Conservation (phyloP, 768 basidiomycete genomes). For the Pholiota conissans region DNA sequence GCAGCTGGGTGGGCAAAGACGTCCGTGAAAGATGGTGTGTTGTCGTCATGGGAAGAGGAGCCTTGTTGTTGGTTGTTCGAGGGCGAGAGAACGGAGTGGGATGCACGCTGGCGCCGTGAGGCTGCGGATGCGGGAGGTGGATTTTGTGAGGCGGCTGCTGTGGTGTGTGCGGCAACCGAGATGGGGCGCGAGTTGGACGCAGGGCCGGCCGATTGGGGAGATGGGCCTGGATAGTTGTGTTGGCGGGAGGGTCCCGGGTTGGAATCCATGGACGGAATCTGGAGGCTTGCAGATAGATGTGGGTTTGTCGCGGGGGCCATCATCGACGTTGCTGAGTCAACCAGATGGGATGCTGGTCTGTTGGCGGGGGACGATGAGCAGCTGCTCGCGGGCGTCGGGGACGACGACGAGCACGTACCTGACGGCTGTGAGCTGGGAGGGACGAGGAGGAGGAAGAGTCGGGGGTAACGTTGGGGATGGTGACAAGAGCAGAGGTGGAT, state of each 20-base stretch:
- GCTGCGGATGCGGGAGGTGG: slow-evolving; percentile 13
- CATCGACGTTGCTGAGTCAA: slow-evolving; percentile 19
- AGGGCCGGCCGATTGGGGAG: slow-evolving; percentile 15
- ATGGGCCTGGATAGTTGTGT: slow-evolving; percentile 13
- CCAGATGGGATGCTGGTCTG: slow-evolving; percentile 6
- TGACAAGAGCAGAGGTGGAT: slow-evolving; percentile 9
- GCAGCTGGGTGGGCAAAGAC: slow-evolving; percentile 86
- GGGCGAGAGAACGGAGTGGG: slow-evolving; percentile 66
- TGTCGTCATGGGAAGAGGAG: slow-evolving; percentile 32
- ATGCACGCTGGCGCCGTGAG: slow-evolving; percentile 60
- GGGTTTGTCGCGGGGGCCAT: slow-evolving; percentile 17
- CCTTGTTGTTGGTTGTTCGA: slow-evolving; percentile 29
- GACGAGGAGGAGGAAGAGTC: slow-evolving; percentile 7
- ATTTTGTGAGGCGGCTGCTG: slow-evolving; percentile 7
- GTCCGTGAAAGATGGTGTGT: slow-evolving; percentile 48
- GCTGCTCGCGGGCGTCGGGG: background rate
- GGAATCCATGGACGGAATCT: slow-evolving; percentile 23
- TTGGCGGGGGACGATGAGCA: background rate
- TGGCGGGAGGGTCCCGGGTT: slow-evolving; percentile 18
- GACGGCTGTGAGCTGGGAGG: background rate
- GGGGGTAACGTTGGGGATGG: background rate
- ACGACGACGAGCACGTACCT: slow-evolving; percentile 1
- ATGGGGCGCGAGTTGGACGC: slow-evolving; percentile 17
- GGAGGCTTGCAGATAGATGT: slow-evolving; percentile 20
- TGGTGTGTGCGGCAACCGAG: slow-evolving; percentile 20